These are phyloP conservation scores for Eucommia ulmoides DNA, from an alignment of 257 asterid genomes.

Conservation along the genomic window DNA sequence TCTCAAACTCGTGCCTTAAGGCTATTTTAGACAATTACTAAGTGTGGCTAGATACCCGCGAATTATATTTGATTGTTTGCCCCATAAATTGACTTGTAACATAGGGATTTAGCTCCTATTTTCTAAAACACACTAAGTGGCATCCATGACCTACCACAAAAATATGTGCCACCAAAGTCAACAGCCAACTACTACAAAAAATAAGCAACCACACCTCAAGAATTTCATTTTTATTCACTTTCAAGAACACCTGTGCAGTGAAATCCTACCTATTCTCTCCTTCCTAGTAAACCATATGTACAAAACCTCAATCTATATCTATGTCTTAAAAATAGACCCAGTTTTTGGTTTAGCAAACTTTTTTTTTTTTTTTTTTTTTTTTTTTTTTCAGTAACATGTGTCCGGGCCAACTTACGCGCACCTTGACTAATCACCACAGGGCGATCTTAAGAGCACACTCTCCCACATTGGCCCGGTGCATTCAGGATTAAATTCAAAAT, in stretches of 20 bases:
- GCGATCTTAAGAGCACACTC: no score
- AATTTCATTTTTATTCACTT: background rate
- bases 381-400: no score
- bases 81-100: background rate
- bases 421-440: no score
- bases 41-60: background rate
- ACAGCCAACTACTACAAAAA: background rate
- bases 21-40: no score
- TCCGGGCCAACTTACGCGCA: no score
- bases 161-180: background rate
- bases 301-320: no score
- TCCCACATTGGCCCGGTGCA: no score
- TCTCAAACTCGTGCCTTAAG: no score
- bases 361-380: background rate
- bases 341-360: background rate
- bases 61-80: background rate
- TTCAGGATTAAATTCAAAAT: no score
- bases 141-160: background rate
- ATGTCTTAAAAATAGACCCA: background rate
- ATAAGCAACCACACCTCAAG: background rate
- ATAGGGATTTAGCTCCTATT: background rate
- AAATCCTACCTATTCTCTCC: no score
- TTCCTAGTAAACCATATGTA: no score
- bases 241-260: background rate
- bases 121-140: no score